These are phyloP conservation scores for Rossbeevera mucosa DNA, from an alignment of 768 basidiomycete species.

Conservation along the genomic window DNA sequence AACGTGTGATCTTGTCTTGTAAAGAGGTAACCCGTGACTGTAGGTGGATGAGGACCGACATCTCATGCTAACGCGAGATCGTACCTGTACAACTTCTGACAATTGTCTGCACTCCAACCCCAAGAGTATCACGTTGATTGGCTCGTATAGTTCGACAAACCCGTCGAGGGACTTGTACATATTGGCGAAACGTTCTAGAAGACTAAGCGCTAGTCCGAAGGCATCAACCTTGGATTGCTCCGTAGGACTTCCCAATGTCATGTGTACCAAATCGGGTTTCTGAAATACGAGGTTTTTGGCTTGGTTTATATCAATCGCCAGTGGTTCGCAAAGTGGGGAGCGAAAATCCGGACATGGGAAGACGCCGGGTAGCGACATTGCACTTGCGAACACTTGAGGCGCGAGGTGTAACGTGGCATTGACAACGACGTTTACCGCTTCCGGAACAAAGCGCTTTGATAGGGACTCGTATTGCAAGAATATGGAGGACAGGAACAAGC, in stretches of 20 bases:
- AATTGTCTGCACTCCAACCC: slow-evolving; percentile 45
- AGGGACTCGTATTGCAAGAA: slow-evolving; percentile 79
- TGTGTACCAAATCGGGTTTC: slow-evolving; percentile 44
- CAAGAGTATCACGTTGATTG: slow-evolving; percentile 56
- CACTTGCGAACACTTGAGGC: slow-evolving; percentile 51
- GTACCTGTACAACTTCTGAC: slow-evolving; percentile 54
- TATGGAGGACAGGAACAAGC: slow-evolving; percentile 84
- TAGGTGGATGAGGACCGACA: slow-evolving; percentile 10
- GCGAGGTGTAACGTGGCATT: slow-evolving; percentile 70
- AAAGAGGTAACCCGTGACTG: slow-evolving; percentile 48
- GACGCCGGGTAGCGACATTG: slow-evolving; percentile 53
- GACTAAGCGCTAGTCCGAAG: slow-evolving; percentile 53
- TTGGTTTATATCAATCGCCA: slow-evolving; percentile 38
- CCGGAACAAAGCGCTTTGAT: slow-evolving; percentile 86
- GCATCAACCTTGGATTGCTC: slow-evolving; percentile 75
- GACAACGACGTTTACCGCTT: slow-evolving; percentile 78
- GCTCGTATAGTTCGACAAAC: slow-evolving; percentile 82
- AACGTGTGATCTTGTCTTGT: slow-evolving; percentile 48
- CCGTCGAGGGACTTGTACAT: slow-evolving; percentile 74
- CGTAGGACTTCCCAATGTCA: slow-evolving; percentile 34
- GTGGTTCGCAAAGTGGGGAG: slow-evolving; percentile 39
- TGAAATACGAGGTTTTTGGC: slow-evolving; percentile 36
- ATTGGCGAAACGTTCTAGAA: slow-evolving; percentile 67
- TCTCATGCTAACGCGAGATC: neutral
- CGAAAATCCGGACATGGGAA: slow-evolving; percentile 73